These are phyloP conservation scores for Ceratocystis albifundus DNA, from an alignment of 2,329 filamentous ascomycete species.

Conservation along the genomic window DNA sequence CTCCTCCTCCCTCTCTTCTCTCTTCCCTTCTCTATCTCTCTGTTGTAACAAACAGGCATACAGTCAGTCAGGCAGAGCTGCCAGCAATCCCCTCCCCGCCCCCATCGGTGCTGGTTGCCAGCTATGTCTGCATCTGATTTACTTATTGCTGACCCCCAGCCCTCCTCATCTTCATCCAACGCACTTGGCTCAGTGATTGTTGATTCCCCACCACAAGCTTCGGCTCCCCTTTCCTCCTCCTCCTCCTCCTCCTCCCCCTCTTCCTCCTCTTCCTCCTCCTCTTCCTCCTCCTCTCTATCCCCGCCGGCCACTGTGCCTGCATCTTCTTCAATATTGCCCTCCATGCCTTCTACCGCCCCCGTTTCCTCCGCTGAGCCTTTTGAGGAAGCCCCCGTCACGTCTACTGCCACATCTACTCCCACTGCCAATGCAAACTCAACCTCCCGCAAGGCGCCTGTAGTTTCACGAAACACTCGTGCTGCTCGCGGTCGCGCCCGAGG, in stretches of 20 bases:
- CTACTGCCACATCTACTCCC: neutral
- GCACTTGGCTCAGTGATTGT: neutral
- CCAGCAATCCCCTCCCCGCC: neutral
- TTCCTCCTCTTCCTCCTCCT: neutral
- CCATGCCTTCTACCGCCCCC: conserved; percentile 12
- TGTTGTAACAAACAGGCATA: neutral
- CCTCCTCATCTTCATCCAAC: conserved; percentile 23
- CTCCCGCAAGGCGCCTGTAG: conserved; percentile 1
- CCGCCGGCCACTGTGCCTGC: neutral
- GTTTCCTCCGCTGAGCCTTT: conserved; percentile 28
- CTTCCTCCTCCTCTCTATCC: neutral
- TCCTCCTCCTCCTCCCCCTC: neutral
- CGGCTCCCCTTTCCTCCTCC: conserved; percentile 7
- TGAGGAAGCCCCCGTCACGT: conserved; percentile 15
- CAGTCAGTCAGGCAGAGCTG: neutral
- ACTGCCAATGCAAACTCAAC: too few relatives aligned
- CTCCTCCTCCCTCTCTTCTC: neutral
- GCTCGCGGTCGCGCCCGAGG: conserved; percentile 26
- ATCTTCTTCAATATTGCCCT: neutral
- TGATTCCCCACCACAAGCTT: neutral
- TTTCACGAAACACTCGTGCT: conserved; percentile 29
- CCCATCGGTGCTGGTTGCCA: neutral
- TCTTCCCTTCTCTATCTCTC: neutral
- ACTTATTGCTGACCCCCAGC: conserved; percentile 27
- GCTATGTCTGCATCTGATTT: conserved; percentile 11